A percentile compares a stretch with the other conserved stretches of the same genome.
Evolutionary conservation across 108 stramenopile species (phyloP).

Genomic region (Cyclotella kingstonii): DNA sequence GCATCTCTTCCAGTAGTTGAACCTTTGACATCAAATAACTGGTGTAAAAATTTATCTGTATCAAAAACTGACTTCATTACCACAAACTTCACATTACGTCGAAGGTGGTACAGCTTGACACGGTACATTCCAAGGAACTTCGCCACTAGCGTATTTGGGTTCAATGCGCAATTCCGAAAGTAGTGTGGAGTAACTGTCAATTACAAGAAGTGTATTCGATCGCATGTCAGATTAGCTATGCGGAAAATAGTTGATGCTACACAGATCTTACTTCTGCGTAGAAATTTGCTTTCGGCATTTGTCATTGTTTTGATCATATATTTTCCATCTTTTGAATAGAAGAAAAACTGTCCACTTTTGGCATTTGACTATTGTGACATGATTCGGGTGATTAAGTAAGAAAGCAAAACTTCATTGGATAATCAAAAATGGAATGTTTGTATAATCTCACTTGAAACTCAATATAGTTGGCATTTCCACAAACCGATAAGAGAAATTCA

Average conservation of each 20-base stretch:
- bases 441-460: constrained; percentile 79
- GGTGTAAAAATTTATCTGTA: constrained; percentile 79
- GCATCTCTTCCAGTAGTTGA: constrained; percentile 76
- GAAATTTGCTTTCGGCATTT: constrained; percentile 94
- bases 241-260: no score
- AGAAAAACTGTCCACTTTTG: constrained; percentile 98
- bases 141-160: constrained; percentile 92
- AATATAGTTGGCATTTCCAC: constrained; percentile 96
- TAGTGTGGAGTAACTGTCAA: constrained; percentile 86
- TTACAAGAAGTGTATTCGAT: background rate
- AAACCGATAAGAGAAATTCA: constrained; percentile 92
- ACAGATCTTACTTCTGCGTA: constrained; percentile 53
- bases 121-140: constrained; percentile 98
- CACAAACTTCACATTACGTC: constrained; percentile 90
- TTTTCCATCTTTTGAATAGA: constrained; percentile 97
- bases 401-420: background rate
- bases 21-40: constrained; percentile 94
- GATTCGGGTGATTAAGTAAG: no score
- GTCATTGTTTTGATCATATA: constrained; percentile 99
- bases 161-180: constrained; percentile 88
- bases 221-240: no score
- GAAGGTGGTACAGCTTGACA: constrained; percentile 92
- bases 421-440: no score
- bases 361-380: constrained; percentile 96
- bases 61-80: constrained; percentile 93